A percentile compares a stretch with the other conserved stretches of the same genome.
Evolutionary conservation across 805 yeast species (phyloP).

Genomic region (Ogataea philodendri): DNA sequence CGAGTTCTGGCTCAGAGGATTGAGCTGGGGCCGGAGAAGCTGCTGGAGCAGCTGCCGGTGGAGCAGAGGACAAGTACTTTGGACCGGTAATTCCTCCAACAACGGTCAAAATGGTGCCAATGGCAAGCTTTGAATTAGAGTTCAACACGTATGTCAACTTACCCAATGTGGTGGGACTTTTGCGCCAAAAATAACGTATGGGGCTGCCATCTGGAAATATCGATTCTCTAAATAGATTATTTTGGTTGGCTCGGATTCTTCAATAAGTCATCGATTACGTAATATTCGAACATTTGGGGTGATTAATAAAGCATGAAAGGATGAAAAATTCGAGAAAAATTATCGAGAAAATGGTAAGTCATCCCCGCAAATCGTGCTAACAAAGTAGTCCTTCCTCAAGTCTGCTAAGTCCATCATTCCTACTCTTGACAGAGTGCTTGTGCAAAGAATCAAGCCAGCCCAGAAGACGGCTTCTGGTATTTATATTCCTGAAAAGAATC

Average conservation of each 20-base stretch:
- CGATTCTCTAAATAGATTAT: conserved; percentile 11
- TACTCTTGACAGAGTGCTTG: conserved; percentile 91
- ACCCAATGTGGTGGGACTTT: conserved; percentile 77
- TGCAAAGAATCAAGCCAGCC: conserved; percentile 92
- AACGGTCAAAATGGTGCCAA: conserved; percentile 73
- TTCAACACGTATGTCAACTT: conserved; percentile 26
- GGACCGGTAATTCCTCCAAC: conserved; percentile 58
- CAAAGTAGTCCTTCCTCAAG: conserved; percentile 54
- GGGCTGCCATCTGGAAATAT: conserved; percentile 61
- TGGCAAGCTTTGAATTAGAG: conserved; percentile 51
- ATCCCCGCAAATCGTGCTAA: conserved; percentile 1
- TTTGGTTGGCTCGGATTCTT: conserved; percentile 9
- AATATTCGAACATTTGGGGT: too few species aligned
- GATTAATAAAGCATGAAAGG: too few species aligned
- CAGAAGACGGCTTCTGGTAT: conserved; percentile 91
- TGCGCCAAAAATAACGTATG: conserved; percentile 82
- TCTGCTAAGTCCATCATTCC: conserved; percentile 88
- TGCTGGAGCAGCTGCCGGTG: conserved; percentile 49
- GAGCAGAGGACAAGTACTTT: conserved; percentile 36
- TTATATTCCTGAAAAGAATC: conserved; percentile 94
- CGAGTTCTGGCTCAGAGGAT: conserved; percentile 28
- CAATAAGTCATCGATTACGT: conserved; percentile 2
- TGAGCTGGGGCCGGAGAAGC: conserved; percentile 56
- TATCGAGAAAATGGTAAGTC: conserved; percentile 18
- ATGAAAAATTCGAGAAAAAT: conserved; percentile 11